Conservation (phyloP, 2,329 filamentous ascomycete genomes). For the Chrysoporthe deuterocubensis region DNA sequence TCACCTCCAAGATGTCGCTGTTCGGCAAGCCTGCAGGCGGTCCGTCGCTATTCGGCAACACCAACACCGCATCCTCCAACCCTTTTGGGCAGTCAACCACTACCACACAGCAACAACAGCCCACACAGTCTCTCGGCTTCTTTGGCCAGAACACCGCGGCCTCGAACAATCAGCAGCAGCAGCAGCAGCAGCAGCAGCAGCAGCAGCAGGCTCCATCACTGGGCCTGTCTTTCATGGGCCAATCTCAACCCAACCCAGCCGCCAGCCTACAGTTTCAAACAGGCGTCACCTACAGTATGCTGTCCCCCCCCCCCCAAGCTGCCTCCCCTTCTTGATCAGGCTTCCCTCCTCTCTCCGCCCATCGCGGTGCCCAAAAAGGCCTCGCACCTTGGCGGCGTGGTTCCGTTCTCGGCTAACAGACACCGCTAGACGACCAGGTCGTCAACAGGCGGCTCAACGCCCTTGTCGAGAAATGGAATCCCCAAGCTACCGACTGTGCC, state of each 20-base stretch:
- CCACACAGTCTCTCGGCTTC: slow-evolving; percentile 36
- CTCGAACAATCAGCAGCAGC: slow-evolving; percentile 41
- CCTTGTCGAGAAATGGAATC: slow-evolving; percentile 76
- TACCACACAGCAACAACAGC: slow-evolving; percentile 37
- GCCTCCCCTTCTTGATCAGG: not conserved
- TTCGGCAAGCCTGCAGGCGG: slow-evolving; percentile 31
- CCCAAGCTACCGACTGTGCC: slow-evolving; percentile 67
- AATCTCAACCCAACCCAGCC: slow-evolving; percentile 35
- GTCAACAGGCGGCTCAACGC: slow-evolving; percentile 74
- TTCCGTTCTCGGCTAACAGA: not conserved
- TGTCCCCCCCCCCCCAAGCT: not conserved
- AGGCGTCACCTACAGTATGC: slow-evolving; percentile 43
- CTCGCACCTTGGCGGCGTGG: slow-evolving; percentile 22
- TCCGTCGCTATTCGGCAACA: slow-evolving; percentile 34
- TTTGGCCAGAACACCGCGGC: slow-evolving; percentile 44
- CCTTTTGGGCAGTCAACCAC: slow-evolving; percentile 34
- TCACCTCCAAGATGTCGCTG: slow-evolving; percentile 21
- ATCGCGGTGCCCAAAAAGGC: not conserved
- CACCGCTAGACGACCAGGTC: slow-evolving; percentile 65
- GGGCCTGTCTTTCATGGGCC: slow-evolving; percentile 30
- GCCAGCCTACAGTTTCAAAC: slow-evolving; percentile 59
- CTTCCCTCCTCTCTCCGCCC: not conserved
- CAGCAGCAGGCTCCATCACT: slow-evolving; percentile 41
- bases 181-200: slow-evolving; percentile 36
- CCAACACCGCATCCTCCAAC: slow-evolving; percentile 22